phyloP scores from a whole-genome alignment of 2,329 filamentous ascomycete species.

The Ceratocystis destructans region DNA sequence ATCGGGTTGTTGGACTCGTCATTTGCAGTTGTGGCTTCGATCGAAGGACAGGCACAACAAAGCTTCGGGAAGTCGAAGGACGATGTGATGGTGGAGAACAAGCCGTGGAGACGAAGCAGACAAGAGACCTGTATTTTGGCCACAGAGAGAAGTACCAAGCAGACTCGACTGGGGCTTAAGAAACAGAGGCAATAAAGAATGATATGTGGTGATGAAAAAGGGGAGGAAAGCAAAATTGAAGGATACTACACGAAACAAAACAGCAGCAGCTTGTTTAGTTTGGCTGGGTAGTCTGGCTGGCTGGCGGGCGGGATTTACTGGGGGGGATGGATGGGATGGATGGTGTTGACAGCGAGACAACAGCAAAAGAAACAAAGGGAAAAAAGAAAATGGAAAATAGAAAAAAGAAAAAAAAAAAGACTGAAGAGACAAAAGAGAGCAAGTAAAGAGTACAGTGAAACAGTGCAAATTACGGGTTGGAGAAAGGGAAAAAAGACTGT shows the following conservation, averaged over 20 bases:
- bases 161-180: background rate
- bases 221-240: background rate
- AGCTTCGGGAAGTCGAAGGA: background rate
- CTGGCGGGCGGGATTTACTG: background rate
- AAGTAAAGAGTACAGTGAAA: background rate
- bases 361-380: background rate
- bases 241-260: background rate
- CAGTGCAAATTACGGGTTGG: background rate
- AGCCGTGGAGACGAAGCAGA: background rate
- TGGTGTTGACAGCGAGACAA: background rate
- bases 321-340: background rate
- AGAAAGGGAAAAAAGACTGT: slow-evolving; percentile 1
- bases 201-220: background rate
- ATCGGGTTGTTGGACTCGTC: background rate
- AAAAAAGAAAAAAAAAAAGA: background rate
- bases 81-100: background rate
- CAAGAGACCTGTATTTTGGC: background rate
- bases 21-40: background rate
- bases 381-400: background rate
- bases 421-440: background rate
- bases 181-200: background rate
- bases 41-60: too few species aligned
- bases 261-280: background rate
- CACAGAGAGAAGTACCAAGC: background rate
- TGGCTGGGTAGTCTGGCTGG: background rate